A percentile compares a stretch with the other conserved stretches of the same genome.
Evolutionary conservation across 352 stramenopile genomes (phyloP).

Genomic region (Globisporangium polare): DNA sequence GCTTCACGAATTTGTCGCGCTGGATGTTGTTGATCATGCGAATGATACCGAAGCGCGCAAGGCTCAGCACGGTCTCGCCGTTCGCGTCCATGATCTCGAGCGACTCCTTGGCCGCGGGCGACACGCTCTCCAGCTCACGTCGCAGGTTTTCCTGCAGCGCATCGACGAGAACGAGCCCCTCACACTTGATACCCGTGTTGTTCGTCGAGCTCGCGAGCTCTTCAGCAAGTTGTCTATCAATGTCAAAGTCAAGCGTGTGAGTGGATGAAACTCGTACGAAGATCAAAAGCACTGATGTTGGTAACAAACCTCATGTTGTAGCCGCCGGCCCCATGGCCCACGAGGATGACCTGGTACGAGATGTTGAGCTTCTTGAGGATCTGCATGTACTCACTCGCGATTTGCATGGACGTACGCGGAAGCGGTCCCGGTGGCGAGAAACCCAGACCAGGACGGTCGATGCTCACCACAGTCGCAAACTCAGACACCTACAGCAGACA

Average conservation of each 20-base stretch:
- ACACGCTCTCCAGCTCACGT: constrained; percentile 54
- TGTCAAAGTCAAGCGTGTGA: not conserved
- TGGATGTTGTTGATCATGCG: constrained; percentile 69
- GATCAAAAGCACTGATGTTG: not conserved
- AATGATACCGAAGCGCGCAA: constrained; percentile 58
- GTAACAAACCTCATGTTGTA: constrained; percentile 70
- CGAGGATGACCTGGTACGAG: constrained; percentile 54
- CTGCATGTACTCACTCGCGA: constrained; percentile 58
- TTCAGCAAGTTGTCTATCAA: constrained; percentile 36
- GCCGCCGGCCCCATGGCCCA: constrained; percentile 65
- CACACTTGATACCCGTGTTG: constrained; percentile 25
- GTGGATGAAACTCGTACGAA: not conserved
- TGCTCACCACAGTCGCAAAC: constrained; percentile 57
- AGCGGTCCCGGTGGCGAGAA: constrained; percentile 48
- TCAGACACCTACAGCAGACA: constrained; percentile 22
- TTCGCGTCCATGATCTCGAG: constrained; percentile 63
- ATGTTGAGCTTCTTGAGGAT: constrained; percentile 59
- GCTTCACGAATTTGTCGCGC: constrained; percentile 42
- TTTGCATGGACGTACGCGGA: constrained; percentile 54
- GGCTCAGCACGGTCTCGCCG: constrained; percentile 43
- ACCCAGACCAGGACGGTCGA: constrained; percentile 70
- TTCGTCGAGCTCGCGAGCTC: constrained; percentile 28
- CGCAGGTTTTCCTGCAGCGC: constrained; percentile 65
- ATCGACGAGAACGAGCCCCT: constrained; percentile 72
- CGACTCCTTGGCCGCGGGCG: constrained; percentile 46